These are phyloP conservation scores for Cardiosporidium cionae DNA, from an alignment of 169 alveolate genomes.

Conservation along the genomic window DNA sequence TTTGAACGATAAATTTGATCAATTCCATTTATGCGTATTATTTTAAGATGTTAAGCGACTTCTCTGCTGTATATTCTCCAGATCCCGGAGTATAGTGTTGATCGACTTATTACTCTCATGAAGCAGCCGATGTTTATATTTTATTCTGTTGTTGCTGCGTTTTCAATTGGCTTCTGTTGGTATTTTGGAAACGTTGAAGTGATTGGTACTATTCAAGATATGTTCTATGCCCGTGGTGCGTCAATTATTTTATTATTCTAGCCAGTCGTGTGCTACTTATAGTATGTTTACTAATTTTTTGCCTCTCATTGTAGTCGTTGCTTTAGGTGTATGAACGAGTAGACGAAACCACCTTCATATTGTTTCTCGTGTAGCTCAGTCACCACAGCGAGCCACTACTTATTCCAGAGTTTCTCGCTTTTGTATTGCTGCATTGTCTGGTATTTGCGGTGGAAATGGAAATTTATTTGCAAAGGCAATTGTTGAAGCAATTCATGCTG, in stretches of 20 bases:
- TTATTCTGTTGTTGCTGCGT: background rate
- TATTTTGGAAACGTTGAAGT: background rate
- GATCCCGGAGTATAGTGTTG: background rate
- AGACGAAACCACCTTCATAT: no score
- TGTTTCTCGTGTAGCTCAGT: no score
- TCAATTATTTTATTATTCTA: no score
- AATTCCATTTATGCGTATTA: no score
- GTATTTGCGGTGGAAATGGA: slow-evolving; percentile 9
- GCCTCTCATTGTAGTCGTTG: no score
- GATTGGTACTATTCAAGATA: background rate
- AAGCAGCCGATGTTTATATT: background rate
- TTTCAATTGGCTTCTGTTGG: background rate
- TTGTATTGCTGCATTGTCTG: background rate
- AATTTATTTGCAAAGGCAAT: slow-evolving; percentile 6
- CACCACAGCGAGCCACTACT: no score
- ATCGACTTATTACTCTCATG: background rate
- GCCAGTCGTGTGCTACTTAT: no score
- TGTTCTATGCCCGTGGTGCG: background rate
- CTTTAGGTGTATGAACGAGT: no score
- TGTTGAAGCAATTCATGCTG: background rate
- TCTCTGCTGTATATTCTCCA: no score
- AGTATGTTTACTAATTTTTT: no score
- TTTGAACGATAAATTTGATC: no score
- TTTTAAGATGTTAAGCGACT: no score
- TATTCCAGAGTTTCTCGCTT: background rate